phyloP scores from a whole-genome alignment of 73 alveolate species.

The Effrenium voratum region DNA sequence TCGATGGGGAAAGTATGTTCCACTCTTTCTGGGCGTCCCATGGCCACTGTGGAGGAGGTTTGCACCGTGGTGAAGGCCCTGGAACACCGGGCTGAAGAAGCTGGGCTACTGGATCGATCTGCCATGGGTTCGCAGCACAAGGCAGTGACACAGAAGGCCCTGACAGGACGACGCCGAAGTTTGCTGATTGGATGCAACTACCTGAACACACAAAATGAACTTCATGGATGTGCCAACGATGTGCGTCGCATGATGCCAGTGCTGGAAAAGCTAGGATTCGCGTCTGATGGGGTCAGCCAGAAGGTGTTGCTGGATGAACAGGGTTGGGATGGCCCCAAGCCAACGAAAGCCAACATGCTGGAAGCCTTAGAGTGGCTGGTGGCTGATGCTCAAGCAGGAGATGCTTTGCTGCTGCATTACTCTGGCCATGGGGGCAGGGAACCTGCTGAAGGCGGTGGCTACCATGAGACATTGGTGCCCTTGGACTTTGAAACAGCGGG shows the following conservation, averaged over 20 bases:
- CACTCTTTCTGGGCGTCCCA: conserved; percentile 30
- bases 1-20: conserved; percentile 92
- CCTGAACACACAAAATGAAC: conserved; percentile 48
- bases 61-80: conserved; percentile 44
- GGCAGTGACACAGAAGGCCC: conserved; percentile 9
- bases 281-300: conserved; percentile 41
- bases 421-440: conserved; percentile 93
- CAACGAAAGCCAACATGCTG: conserved; percentile 92
- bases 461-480: conserved; percentile 92
- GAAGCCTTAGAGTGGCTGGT: conserved; percentile 78
- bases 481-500: conserved; percentile 72
- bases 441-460: conserved; percentile 83
- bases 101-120: not conserved
- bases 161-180: conserved; percentile 37
- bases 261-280: conserved; percentile 58
- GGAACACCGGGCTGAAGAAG: conserved; percentile 39
- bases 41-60: not conserved
- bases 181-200: conserved; percentile 83
- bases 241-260: conserved; percentile 89
- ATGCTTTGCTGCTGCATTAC: conserved; percentile 69
- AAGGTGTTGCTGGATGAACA: conserved; percentile 69
- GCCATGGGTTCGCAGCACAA: not conserved
- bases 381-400: conserved; percentile 72
- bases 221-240: conserved; percentile 85
- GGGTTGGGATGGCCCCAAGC: conserved; percentile 12